Evolutionary conservation across 805 yeast genomes (phyloP).

Genomic region (Metschnikowia aberdeeniae): DNA sequence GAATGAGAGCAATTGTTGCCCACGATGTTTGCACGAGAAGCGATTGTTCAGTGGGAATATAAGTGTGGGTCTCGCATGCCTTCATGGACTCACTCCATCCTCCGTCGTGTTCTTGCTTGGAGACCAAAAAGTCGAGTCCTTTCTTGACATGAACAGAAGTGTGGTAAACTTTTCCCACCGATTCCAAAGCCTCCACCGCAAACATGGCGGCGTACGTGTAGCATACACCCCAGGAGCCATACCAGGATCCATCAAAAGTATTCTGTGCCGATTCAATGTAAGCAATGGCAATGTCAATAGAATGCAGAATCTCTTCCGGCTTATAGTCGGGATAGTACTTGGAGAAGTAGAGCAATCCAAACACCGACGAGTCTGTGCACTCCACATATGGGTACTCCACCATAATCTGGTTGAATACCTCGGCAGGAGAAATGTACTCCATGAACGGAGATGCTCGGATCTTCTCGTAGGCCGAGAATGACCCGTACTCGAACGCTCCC

Average conservation of each 20-base stretch:
- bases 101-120: constrained; percentile 79
- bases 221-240: constrained; percentile 98
- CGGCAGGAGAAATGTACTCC: constrained; percentile 89
- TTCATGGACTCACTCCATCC: constrained; percentile 98
- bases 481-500: constrained; percentile 78
- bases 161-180: constrained; percentile 59
- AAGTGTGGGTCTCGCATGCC: constrained; percentile 75
- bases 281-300: constrained; percentile 69
- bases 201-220: constrained; percentile 96
- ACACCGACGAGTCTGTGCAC: constrained; percentile 91
- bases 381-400: constrained; percentile 98
- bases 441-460: constrained; percentile 75
- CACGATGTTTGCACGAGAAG: constrained; percentile 89
- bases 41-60: constrained; percentile 61
- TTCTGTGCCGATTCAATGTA: constrained; percentile 69
- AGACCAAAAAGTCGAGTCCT: constrained; percentile 82
- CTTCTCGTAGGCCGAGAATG: constrained; percentile 87
- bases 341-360: constrained; percentile 80
- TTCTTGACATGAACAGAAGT: constrained; percentile 58
- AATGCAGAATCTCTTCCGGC: constrained; percentile 56
- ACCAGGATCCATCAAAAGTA: constrained; percentile 84
- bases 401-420: constrained; percentile 97
- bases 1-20: constrained; percentile 77
- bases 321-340: constrained; percentile 61
- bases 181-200: constrained; percentile 85